A percentile compares a stretch with the other conserved stretches of the same genome.
Conservation (phyloP, 768 basidiomycete genomes). For the Boletus sensibilis region DNA sequence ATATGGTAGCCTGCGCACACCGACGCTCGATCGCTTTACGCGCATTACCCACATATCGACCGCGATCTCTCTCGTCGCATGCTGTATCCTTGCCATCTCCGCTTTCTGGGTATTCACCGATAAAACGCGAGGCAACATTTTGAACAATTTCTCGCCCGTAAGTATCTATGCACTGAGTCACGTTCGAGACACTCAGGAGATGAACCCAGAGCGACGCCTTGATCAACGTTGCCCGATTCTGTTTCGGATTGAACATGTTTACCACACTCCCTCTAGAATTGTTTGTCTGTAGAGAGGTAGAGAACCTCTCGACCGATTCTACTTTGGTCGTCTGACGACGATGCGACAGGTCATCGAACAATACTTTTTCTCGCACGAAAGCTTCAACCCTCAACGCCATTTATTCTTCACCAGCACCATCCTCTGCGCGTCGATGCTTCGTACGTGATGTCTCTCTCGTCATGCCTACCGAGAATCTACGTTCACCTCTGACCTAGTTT, state of each 20-base stretch:
- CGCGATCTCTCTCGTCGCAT: conserved; percentile 77
- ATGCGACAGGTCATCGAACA: conserved; percentile 81
- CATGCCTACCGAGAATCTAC: not conserved
- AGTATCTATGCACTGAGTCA: conserved; percentile 10
- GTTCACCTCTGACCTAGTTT: conserved; percentile 49
- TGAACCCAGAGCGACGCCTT: conserved; percentile 65
- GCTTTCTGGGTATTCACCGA: conserved; percentile 89
- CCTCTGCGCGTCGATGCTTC: conserved; percentile 75
- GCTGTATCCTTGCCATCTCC: conserved; percentile 78
- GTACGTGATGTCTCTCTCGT: conserved; percentile 43
- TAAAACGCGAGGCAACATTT: conserved; percentile 90
- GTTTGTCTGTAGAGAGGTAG: conserved; percentile 95
- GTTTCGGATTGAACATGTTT: conserved; percentile 96
- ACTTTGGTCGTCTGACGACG: conserved; percentile 1
- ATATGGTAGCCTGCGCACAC: conserved; percentile 89
- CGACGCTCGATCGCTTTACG: conserved; percentile 92
- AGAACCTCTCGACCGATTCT: conserved; percentile 1
- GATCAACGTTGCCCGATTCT: conserved; percentile 94
- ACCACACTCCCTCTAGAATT: conserved; percentile 94
- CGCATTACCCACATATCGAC: conserved; percentile 93
- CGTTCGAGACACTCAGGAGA: conserved; percentile 5
- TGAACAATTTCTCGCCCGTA: conserved; percentile 90
- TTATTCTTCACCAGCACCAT: conserved; percentile 88
- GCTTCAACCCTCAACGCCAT: conserved; percentile 81
- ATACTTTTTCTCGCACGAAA: conserved; percentile 89